phyloP scores from a whole-genome alignment of 176 grass and related monocot genomes.

The Elaeis guineensis region DNA sequence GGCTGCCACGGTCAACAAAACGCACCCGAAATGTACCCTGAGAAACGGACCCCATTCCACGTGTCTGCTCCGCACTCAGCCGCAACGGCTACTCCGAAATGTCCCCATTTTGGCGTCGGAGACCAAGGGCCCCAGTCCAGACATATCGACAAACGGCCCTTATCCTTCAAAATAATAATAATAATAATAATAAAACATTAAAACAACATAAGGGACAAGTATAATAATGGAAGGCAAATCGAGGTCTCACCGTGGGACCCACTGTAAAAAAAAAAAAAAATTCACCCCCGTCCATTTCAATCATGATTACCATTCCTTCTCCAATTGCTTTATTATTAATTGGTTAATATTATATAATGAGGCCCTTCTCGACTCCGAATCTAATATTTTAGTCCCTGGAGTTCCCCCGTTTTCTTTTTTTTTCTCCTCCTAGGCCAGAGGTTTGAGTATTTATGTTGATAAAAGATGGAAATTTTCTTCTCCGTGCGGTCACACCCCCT shows the following conservation, averaged over 20 bases:
- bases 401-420: neutral
- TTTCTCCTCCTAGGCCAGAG: neutral
- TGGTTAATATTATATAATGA: conserved; percentile 11
- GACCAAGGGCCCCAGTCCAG: too few species aligned
- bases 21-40: too few species aligned
- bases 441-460: conserved; percentile 16
- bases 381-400: conserved; percentile 30
- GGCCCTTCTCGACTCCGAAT: conserved; percentile 18
- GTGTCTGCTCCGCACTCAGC: neutral
- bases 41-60: neutral
- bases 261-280: too few species aligned
- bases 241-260: too few species aligned
- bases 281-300: too few species aligned
- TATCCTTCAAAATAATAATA: too few species aligned
- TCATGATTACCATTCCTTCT: too few species aligned
- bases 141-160: neutral
- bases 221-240: too few species aligned
- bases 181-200: too few species aligned
- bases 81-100: conserved; percentile 15
- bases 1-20: too few species aligned
- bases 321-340: neutral
- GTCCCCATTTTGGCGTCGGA: neutral
- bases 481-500: neutral
- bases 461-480: conserved; percentile 9
- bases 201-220: too few species aligned